Conservation (phyloP, 495 filamentous ascomycete genomes). For the Hypoxylon crocopeplum region DNA sequence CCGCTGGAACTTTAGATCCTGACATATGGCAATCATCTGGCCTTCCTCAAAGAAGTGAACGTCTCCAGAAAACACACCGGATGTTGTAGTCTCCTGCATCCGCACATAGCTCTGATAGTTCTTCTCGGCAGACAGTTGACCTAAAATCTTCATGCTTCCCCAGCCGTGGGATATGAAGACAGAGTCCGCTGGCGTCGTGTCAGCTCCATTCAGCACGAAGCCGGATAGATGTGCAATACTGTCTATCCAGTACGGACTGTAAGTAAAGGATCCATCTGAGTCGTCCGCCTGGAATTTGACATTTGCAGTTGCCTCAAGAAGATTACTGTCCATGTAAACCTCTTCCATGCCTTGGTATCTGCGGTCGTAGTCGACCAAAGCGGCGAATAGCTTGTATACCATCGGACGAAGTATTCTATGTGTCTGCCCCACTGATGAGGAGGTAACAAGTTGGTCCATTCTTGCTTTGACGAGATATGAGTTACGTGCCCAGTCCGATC, state of each 20-base stretch:
- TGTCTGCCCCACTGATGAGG: conserved; percentile 45
- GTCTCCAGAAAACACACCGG: too few species aligned
- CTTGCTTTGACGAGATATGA: conserved; percentile 50
- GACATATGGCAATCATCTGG: too few species aligned
- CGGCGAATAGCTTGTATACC: conserved; percentile 69
- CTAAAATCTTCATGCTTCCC: conserved; percentile 66
- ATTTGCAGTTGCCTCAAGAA: conserved; percentile 38
- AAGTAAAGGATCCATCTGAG: conserved; percentile 59
- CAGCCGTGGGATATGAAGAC: conserved; percentile 72
- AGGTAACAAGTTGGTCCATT: conserved; percentile 46
- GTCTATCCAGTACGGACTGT: conserved; percentile 70
- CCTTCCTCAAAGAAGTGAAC: too few species aligned
- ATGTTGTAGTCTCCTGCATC: conserved; percentile 50
- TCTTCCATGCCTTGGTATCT: conserved; percentile 33
- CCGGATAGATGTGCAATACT: conserved; percentile 63
- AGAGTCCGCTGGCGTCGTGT: conserved; percentile 61
- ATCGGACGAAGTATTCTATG: conserved; percentile 60
- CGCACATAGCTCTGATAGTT: conserved; percentile 54
- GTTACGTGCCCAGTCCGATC: conserved; percentile 49
- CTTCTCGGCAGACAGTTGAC: conserved; percentile 30
- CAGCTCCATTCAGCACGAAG: conserved; percentile 72
- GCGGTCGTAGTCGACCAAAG: conserved; percentile 62
- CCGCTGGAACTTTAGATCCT: too few species aligned
- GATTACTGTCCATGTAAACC: conserved; percentile 34
- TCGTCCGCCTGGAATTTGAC: conserved; percentile 30